Percentiles rank a stretch among this genome's conserved stretches.
Evolutionary conservation across 768 basidiomycete genomes (phyloP).

Genomic region (Mycena belliarum): DNA sequence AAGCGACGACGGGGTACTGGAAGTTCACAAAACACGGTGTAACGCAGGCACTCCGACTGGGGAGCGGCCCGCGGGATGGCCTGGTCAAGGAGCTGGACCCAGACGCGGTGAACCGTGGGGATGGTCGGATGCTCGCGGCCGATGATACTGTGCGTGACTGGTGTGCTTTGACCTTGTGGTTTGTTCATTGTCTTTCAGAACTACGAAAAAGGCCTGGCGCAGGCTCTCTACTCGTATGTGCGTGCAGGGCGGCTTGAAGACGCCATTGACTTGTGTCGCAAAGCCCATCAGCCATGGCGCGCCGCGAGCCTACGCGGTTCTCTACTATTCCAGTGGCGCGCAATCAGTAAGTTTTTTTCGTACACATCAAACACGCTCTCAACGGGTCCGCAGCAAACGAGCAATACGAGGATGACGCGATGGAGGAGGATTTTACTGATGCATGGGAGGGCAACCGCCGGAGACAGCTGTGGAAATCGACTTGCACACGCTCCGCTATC

Average conservation of each 20-base stretch:
- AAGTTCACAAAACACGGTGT: constrained; percentile 77
- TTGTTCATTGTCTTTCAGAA: constrained; percentile 43
- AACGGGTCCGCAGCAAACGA: constrained; percentile 33
- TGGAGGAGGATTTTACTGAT: constrained; percentile 49
- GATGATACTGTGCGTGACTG: constrained; percentile 71
- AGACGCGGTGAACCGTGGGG: constrained; percentile 67
- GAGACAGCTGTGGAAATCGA: constrained; percentile 84
- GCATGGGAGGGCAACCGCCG: constrained; percentile 75
- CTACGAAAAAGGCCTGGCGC: constrained; percentile 76
- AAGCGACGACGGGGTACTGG: constrained; percentile 82
- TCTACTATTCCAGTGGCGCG: constrained; percentile 72
- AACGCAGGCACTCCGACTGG: constrained; percentile 62
- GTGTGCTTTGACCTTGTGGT: neutral
- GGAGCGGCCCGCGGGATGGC: constrained; percentile 43
- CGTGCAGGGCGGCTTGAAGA: constrained; percentile 85
- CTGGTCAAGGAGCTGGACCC: constrained; percentile 77
- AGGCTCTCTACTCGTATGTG: constrained; percentile 79
- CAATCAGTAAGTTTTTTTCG: constrained; percentile 48
- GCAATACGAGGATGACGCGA: constrained; percentile 47
- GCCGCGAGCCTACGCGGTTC: constrained; percentile 89
- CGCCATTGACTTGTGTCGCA: constrained; percentile 79
- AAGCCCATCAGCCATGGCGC: constrained; percentile 88
- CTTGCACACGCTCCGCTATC: constrained; percentile 76
- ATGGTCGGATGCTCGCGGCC: constrained; percentile 59
- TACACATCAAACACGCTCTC: neutral